Conservation (phyloP, 2,329 filamentous ascomycete genomes). For the Paecilomyces sp. region DNA sequence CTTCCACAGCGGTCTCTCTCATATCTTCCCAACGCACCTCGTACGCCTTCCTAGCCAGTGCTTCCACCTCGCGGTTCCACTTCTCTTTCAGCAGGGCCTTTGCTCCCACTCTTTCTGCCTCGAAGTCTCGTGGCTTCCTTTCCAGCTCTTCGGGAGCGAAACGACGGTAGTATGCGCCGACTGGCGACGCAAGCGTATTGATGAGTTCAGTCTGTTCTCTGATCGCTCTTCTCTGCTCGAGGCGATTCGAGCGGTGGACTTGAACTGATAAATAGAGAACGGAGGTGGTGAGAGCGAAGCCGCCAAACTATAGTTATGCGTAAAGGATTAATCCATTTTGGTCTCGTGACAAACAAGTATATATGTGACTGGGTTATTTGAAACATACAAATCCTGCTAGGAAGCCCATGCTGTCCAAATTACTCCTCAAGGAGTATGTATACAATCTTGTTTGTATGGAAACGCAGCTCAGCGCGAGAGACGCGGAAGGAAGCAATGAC, state of each 20-base stretch:
- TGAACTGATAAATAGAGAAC: constrained; percentile 65
- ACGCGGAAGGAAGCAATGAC: not conserved
- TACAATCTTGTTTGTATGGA: not conserved
- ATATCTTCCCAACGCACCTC: constrained; percentile 58
- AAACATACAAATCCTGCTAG: constrained; percentile 63
- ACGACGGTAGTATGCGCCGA: constrained; percentile 28
- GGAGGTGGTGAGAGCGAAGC: constrained; percentile 67
- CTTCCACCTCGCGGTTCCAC: constrained; percentile 70
- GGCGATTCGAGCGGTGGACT: constrained; percentile 62
- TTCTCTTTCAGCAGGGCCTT: constrained; percentile 65
- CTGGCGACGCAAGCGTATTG: constrained; percentile 30
- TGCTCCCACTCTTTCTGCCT: constrained; percentile 45
- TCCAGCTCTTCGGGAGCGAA: constrained; percentile 9
- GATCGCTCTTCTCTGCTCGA: constrained; percentile 37
- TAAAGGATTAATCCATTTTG: not conserved
- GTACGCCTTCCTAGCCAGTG: constrained; percentile 59
- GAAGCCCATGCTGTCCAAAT: constrained; percentile 57
- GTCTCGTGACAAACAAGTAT: not conserved
- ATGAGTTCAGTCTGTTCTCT: constrained; percentile 37
- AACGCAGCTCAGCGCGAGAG: not conserved
- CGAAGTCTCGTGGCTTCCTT: constrained; percentile 2
- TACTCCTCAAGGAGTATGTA: not conserved
- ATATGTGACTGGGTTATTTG: not conserved
- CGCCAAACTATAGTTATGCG: constrained; percentile 54
- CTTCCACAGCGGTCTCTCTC: constrained; percentile 40